Conservation (phyloP, 805 yeast genomes). For the Lachancea thermotolerans region DNA sequence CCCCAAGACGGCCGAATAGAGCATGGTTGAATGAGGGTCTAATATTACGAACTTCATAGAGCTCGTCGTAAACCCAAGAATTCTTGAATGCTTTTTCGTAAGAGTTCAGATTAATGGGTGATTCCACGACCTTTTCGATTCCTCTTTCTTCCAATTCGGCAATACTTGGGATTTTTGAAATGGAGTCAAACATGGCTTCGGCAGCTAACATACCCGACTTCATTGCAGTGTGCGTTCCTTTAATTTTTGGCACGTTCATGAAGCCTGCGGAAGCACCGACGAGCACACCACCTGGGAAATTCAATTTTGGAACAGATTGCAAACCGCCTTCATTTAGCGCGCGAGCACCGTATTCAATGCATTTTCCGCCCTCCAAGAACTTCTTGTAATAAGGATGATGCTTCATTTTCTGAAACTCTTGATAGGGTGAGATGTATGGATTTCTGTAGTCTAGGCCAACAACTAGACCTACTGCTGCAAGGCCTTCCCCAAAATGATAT, state of each 20-base stretch:
- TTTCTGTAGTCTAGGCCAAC: slow-evolving; percentile 90
- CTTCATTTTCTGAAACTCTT: slow-evolving; percentile 92
- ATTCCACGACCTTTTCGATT: slow-evolving; percentile 33
- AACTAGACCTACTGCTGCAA: slow-evolving; percentile 90
- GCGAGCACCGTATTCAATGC: slow-evolving; percentile 91
- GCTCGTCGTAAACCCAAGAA: slow-evolving; percentile 85
- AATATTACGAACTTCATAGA: slow-evolving; percentile 78
- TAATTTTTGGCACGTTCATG: slow-evolving; percentile 93
- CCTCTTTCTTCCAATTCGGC: slow-evolving; percentile 39
- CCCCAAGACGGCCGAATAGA: slow-evolving; percentile 66
- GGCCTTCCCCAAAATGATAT: slow-evolving; percentile 92
- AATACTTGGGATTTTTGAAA: slow-evolving; percentile 39
- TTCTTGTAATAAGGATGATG: slow-evolving; percentile 77
- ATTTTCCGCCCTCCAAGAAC: slow-evolving; percentile 80
- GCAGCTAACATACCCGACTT: slow-evolving; percentile 95
- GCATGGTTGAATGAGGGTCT: slow-evolving; percentile 83
- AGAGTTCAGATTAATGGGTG: slow-evolving; percentile 43
- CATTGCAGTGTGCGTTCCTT: slow-evolving; percentile 97
- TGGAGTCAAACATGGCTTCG: slow-evolving; percentile 57
- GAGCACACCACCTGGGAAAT: slow-evolving; percentile 93
- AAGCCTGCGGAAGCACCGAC: slow-evolving; percentile 97
- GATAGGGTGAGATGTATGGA: slow-evolving; percentile 93
- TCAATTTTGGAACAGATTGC: slow-evolving; percentile 84
- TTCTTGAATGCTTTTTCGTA: slow-evolving; percentile 61
- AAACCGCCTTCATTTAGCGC: slow-evolving; percentile 96